Evolutionary conservation across 106 monocot species (phyloP).

Genomic region (Dendrobium officinale): DNA sequence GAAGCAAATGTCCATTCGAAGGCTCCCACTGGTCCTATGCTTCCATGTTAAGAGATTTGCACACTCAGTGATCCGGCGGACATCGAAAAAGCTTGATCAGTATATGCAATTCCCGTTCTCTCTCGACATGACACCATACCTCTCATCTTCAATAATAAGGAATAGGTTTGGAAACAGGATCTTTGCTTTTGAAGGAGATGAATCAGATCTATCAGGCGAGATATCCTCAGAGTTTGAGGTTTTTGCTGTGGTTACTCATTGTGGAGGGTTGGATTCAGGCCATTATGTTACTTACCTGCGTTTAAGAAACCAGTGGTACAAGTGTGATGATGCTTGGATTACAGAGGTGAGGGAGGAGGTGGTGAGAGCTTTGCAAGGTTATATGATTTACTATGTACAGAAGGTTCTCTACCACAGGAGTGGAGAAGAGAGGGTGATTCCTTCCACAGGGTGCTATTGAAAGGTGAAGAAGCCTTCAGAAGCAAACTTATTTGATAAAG

Average conservation of each 20-base stretch:
- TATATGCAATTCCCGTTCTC: constrained; percentile 57
- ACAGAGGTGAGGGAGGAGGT: constrained; percentile 38
- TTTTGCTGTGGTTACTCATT: constrained; percentile 63
- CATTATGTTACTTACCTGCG: constrained; percentile 59
- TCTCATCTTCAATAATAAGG: constrained; percentile 49
- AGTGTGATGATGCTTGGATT: constrained; percentile 70
- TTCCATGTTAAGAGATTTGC: constrained; percentile 67
- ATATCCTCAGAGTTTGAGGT: constrained; percentile 55
- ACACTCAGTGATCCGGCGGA: constrained; percentile 23
- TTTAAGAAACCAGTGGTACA: constrained; percentile 48
- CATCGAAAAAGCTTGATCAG: constrained; percentile 43
- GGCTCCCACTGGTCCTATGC: constrained; percentile 51
- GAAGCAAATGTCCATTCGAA: constrained; percentile 64
- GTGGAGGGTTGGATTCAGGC: constrained; percentile 45
- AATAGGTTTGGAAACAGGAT: constrained; percentile 51
- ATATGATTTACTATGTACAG: constrained; percentile 59
- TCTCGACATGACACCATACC: constrained; percentile 53
- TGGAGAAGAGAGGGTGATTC: constrained; percentile 7
- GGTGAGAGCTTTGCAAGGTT: constrained; percentile 44
- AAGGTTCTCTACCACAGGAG: constrained; percentile 27
- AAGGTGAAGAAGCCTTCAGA: not conserved
- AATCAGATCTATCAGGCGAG: constrained; percentile 24
- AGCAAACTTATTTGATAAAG: not conserved
- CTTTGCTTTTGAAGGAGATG: constrained; percentile 43
- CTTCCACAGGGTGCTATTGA: not conserved